Evolutionary conservation across 306 rosid genomes (phyloP).

Genomic region (Castanea crenata): DNA sequence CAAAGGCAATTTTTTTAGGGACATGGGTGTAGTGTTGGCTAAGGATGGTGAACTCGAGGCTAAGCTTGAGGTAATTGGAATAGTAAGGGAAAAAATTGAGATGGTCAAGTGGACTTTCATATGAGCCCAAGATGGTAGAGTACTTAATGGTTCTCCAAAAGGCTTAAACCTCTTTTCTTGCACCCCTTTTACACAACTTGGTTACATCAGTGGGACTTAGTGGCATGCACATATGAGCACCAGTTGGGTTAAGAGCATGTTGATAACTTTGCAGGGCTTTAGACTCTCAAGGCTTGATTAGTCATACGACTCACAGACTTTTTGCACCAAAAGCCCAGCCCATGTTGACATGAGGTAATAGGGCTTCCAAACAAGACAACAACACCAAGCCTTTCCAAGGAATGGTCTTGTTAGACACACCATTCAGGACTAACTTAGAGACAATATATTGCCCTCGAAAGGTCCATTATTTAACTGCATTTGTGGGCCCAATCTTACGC

Average conservation of each 20-base stretch:
- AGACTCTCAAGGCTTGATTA: conserved; percentile 58
- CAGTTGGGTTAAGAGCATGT: conserved; percentile 72
- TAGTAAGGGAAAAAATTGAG: conserved; percentile 68
- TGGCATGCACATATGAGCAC: conserved; percentile 72
- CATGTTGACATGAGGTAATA: conserved; percentile 53
- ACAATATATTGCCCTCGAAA: neutral
- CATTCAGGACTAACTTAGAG: neutral
- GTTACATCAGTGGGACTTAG: conserved; percentile 55
- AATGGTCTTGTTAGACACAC: neutral
- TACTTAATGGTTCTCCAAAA: conserved; percentile 51
- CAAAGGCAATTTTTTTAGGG: conserved; percentile 53
- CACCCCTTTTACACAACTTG: conserved; percentile 27
- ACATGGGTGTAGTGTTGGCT: conserved; percentile 24
- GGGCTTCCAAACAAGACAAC: neutral
- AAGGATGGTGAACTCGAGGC: conserved; percentile 42
- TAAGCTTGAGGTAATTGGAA: conserved; percentile 70
- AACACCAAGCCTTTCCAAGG: neutral
- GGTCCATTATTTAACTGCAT: neutral
- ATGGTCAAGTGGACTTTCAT: conserved; percentile 44
- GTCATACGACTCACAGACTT: conserved; percentile 37
- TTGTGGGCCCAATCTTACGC: neutral
- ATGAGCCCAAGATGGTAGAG: conserved; percentile 46
- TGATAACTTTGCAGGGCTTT: conserved; percentile 68
- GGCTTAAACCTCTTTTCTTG: conserved; percentile 55
- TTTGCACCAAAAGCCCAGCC: conserved; percentile 44